Conservation (phyloP, 1,139 yeast species). For the Geotrichum bryndzae region DNA sequence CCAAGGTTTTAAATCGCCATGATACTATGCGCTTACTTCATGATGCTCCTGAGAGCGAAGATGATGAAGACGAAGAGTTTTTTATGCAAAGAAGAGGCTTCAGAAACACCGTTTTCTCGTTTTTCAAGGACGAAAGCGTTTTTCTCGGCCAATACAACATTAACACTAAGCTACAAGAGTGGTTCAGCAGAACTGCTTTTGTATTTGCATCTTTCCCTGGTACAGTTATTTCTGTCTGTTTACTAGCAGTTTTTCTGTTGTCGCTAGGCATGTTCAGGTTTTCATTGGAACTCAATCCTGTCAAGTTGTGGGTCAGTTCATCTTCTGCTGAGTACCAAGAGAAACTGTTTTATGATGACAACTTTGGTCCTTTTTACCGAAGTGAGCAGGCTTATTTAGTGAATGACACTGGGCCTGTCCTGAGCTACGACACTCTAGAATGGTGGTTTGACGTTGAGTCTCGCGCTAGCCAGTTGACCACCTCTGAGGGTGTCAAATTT, state of each 20-base stretch:
- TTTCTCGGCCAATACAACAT: slow-evolving; percentile 37
- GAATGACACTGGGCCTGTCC: slow-evolving; percentile 56
- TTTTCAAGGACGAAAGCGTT: slow-evolving; percentile 20
- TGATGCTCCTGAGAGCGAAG: slow-evolving; percentile 25
- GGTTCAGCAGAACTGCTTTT: slow-evolving; percentile 47
- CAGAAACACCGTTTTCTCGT: slow-evolving; percentile 6
- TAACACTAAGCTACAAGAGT: slow-evolving; percentile 42
- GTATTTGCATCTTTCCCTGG: slow-evolving; percentile 45
- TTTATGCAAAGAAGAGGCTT: slow-evolving; percentile 3
- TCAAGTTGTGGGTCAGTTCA: slow-evolving; percentile 85
- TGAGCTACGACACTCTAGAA: slow-evolving; percentile 59
- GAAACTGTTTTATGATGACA: slow-evolving; percentile 62
- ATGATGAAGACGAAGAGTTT: slow-evolving; percentile 22
- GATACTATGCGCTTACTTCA: slow-evolving; percentile 23
- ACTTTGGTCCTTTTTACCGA: slow-evolving; percentile 89
- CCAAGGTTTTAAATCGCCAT: slow-evolving; percentile 16
- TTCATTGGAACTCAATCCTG: slow-evolving; percentile 70
- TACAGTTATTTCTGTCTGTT: slow-evolving; percentile 44
- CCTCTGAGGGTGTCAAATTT: slow-evolving; percentile 35
- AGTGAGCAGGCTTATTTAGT: slow-evolving; percentile 78
- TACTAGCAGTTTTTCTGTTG: slow-evolving; percentile 43
- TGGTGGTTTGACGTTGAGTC: slow-evolving; percentile 87
- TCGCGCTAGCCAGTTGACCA: slow-evolving; percentile 40
- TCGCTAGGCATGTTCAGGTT: slow-evolving; percentile 51
- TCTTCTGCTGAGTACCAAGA: slow-evolving; percentile 65